These are phyloP conservation scores for Hamigera avellanea DNA, from an alignment of 495 filamentous ascomycete genomes.

Conservation along the genomic window DNA sequence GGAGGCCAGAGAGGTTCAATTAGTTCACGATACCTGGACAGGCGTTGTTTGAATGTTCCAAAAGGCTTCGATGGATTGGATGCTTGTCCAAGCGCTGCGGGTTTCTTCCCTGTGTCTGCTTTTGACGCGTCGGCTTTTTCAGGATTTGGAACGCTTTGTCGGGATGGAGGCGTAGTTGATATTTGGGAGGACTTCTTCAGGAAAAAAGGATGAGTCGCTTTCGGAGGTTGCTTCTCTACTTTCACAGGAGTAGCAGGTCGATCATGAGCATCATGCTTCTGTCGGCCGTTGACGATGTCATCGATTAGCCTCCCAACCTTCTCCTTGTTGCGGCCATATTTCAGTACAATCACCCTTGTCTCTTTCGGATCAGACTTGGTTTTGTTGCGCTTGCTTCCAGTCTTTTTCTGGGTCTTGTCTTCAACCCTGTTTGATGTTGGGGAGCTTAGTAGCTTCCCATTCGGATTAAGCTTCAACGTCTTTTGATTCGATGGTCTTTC, in stretches of 20 bases:
- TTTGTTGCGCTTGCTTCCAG: slow-evolving; percentile 11
- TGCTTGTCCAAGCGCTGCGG: slow-evolving; percentile 3
- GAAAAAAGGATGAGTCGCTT: slow-evolving; percentile 78
- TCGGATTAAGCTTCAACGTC: slow-evolving; percentile 40
- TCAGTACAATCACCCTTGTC: slow-evolving; percentile 29
- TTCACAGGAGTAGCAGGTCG: slow-evolving; percentile 2
- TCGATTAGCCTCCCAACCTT: slow-evolving; percentile 37
- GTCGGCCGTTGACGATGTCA: slow-evolving; percentile 30
- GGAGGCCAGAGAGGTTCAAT: slow-evolving; percentile 61
- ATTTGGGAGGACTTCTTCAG: slow-evolving; percentile 20
- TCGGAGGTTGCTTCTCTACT: slow-evolving; percentile 30
- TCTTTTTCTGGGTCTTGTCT: slow-evolving; percentile 15
- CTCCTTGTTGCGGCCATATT: slow-evolving; percentile 23
- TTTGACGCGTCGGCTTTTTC: neutral
- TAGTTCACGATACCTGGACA: slow-evolving; percentile 47
- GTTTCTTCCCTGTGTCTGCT: slow-evolving; percentile 3
- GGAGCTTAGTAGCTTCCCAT: slow-evolving; percentile 46
- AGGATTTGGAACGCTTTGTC: neutral
- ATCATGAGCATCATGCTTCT: slow-evolving; percentile 2
- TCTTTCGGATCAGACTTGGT: slow-evolving; percentile 11
- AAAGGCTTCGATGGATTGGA: slow-evolving; percentile 5
- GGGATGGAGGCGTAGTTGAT: neutral
- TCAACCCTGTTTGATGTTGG: slow-evolving; percentile 20
- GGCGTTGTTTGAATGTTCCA: slow-evolving; percentile 15
- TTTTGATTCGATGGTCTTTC: slow-evolving; percentile 21